phyloP scores from a whole-genome alignment of 306 rosid species.

The Cucurbita moschata region DNA sequence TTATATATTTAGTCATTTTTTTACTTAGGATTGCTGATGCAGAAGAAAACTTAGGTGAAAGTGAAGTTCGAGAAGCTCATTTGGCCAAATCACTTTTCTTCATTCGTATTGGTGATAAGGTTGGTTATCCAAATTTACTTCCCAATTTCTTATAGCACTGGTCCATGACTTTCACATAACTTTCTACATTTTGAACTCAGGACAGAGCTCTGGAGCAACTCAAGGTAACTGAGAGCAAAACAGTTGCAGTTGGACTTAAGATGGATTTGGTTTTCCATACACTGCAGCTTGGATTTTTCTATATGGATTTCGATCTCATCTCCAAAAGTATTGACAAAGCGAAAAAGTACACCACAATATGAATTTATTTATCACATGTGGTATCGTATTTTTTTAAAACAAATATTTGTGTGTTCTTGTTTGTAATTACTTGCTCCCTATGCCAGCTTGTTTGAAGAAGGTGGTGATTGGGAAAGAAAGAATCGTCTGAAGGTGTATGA shows the following conservation, averaged over 20 bases:
- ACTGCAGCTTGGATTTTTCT: conserved; percentile 80
- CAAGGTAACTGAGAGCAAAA: conserved; percentile 82
- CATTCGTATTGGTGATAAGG: conserved; percentile 90
- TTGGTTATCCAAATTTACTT: not conserved
- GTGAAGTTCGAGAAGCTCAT: conserved; percentile 99
- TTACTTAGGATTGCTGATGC: conserved; percentile 84
- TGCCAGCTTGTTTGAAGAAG: conserved; percentile 93
- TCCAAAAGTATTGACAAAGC: conserved; percentile 95
- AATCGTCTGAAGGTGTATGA: conserved; percentile 89
- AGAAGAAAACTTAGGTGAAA: conserved; percentile 93
- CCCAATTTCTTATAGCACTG: not conserved
- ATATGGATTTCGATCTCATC: conserved; percentile 93
- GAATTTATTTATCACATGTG: not conserved
- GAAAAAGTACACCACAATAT: conserved; percentile 36
- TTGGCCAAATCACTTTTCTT: conserved; percentile 80
- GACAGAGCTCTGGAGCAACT: conserved; percentile 86
- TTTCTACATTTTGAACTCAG: conserved; percentile 25
- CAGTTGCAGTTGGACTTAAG: conserved; percentile 96
- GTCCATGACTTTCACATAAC: conserved; percentile 1
- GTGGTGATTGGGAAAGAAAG: conserved; percentile 99
- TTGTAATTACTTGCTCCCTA: conserved; percentile 17
- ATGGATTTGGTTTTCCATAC: conserved; percentile 93
- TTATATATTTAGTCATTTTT: not conserved
- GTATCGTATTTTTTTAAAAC: not conserved
- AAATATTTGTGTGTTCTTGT: conserved; percentile 2